Base-by-base conservation (phyloP, 1,284 basidiomycete genomes). In the Apiotrichum domesticum region DNA sequence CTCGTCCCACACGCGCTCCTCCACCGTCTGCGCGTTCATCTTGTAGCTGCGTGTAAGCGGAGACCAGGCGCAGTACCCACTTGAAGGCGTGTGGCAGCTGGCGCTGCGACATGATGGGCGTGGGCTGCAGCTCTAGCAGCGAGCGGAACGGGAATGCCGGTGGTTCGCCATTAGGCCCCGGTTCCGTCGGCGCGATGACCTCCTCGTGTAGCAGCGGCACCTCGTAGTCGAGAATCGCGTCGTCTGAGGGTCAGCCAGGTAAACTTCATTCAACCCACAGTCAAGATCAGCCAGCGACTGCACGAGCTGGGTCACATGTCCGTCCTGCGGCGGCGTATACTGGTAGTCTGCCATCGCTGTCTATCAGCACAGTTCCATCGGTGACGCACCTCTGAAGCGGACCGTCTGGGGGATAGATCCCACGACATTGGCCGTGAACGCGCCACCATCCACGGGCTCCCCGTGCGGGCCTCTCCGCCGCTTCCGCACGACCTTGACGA, bases 311-410 rank as follows among this genome's bases (percentile, higher is more conserved):
- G 84, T 76, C 3, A 90, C 78, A 3, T 85, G 84, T 66, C 93
- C 88, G 29, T 83, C 75, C 66, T 80, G 79, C 55, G 86, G 79
- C 1, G 90, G 88, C 55, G 85, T 83, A 73, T 84, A 95, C 74
- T 95, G 91, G 69, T 85, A 95, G 71, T 96, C 92, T 44, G 86
- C 89, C 88, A 95, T 90, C 58, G 85, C 92, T 96, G 21, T 42
- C n/a, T n/a, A 54, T 4, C 48, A 42, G 21, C 21, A 21, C 21
- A 21, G 21, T 21, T 21, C 51, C 46, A 35, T 5, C 13, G 29
- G 7, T 8, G 3, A 77, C 86, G 76, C 66, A 93, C 92, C 86
- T 75, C 93, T 83, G 77, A 98, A 98, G 44, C 95, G 82, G 41
- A 87, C 86, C 1, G 91, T 91, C 76, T 88, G 90, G 1, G 84